phyloP scores from a whole-genome alignment of 2,329 filamentous ascomycete genomes.

The Penicillium psychrosexuale region DNA sequence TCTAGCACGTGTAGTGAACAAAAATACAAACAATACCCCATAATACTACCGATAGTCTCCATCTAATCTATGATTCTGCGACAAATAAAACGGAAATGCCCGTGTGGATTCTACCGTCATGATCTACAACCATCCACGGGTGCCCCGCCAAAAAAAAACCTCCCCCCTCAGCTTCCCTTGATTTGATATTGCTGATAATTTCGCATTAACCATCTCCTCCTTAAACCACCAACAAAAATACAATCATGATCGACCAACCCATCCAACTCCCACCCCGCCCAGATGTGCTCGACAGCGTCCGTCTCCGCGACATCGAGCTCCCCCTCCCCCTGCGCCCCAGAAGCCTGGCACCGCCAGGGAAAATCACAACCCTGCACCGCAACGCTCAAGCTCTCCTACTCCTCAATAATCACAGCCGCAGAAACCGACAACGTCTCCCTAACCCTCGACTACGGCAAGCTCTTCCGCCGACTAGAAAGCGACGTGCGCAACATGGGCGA shows the following conservation, averaged over 20 bases:
- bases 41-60: too few species aligned
- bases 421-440: constrained; percentile 45
- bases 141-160: constrained; percentile 21
- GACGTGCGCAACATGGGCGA: constrained; percentile 32
- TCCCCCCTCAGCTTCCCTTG: constrained; percentile 7
- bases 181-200: not conserved
- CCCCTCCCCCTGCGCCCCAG: constrained; percentile 44
- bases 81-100: not conserved
- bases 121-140: constrained; percentile 13
- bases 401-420: constrained; percentile 41
- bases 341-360: constrained; percentile 46
- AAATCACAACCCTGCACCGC: constrained; percentile 47
- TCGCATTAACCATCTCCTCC: not conserved
- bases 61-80: too few species aligned
- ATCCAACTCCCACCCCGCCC: constrained; percentile 34
- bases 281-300: constrained; percentile 38
- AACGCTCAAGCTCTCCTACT: constrained; percentile 44
- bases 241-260: constrained; percentile 24
- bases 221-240: not conserved
- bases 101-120: constrained; percentile 12
- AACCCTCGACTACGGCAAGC: constrained; percentile 48
- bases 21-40: not conserved
- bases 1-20: too few species aligned
- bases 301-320: constrained; percentile 44
- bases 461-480: constrained; percentile 43